phyloP scores from a whole-genome alignment of 2,329 filamentous ascomycete genomes.

The Cercospora berteroae region DNA sequence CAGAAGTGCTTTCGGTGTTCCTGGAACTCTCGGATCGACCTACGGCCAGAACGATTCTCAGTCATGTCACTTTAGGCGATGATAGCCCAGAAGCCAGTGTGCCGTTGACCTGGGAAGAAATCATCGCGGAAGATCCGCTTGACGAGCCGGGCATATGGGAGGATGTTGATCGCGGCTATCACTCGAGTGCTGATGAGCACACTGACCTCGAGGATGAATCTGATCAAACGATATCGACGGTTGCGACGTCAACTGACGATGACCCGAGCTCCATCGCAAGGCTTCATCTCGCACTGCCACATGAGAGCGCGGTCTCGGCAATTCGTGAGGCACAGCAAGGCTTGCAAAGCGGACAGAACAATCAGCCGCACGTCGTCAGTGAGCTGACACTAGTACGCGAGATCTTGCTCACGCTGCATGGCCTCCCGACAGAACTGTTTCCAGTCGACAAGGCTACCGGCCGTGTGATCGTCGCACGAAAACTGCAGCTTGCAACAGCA shows the following conservation, averaged over 20 bases:
- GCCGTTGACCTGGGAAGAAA: constrained; percentile 72
- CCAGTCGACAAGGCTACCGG: constrained; percentile 34
- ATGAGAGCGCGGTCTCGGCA: constrained; percentile 36
- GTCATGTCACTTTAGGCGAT: constrained; percentile 54
- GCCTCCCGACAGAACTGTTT: constrained; percentile 73
- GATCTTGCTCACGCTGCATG: constrained; percentile 79
- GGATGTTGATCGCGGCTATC: constrained; percentile 63
- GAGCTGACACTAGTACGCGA: constrained; percentile 76
- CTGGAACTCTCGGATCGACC: constrained; percentile 81
- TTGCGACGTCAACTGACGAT: constrained; percentile 41
- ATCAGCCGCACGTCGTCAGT: constrained; percentile 45
- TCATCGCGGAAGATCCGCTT: constrained; percentile 73
- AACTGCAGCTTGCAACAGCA: constrained; percentile 10
- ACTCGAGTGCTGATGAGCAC: constrained; percentile 63
- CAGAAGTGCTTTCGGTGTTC: constrained; percentile 75
- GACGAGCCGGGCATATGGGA: constrained; percentile 68
- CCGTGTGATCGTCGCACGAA: constrained; percentile 20
- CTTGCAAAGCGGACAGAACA: neutral
- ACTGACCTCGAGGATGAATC: constrained; percentile 35
- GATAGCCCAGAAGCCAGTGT: neutral
- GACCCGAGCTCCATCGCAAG: constrained; percentile 39
- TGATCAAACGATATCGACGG: constrained; percentile 33
- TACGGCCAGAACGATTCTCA: constrained; percentile 64
- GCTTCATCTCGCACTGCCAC: constrained; percentile 33
- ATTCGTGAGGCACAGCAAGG: constrained; percentile 36